These are phyloP conservation scores for Solanum sparsipilum DNA, from an alignment of 257 asterid genomes.

Conservation along the genomic window DNA sequence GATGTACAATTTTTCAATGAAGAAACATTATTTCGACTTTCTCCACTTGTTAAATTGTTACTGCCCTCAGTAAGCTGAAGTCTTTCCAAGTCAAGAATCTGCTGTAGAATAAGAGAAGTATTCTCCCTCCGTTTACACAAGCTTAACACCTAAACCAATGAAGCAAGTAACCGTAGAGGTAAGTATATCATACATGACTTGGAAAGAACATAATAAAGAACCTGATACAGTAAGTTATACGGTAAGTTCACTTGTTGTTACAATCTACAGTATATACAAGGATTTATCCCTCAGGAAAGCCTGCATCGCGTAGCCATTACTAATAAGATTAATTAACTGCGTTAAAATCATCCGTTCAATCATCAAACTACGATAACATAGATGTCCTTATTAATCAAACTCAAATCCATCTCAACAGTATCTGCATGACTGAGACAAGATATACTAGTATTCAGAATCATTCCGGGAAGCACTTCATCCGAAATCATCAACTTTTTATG, in stretches of 20 bases:
- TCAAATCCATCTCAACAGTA: background rate
- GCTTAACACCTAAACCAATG: background rate
- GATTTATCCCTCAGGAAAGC: background rate
- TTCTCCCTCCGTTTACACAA: conserved; percentile 8
- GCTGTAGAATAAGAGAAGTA: conserved; percentile 37
- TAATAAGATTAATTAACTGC: background rate
- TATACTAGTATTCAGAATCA: background rate
- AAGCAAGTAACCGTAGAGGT: background rate
- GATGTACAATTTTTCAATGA: conserved; percentile 12
- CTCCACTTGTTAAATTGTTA: conserved; percentile 9
- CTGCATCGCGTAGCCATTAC: background rate
- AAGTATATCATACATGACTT: background rate
- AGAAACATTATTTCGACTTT: conserved; percentile 10
- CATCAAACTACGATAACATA: background rate
- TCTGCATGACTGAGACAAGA: background rate
- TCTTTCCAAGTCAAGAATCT: conserved; percentile 50
- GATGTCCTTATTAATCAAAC: background rate
- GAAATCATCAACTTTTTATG: background rate
- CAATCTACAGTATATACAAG: background rate
- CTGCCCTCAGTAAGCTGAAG: conserved; percentile 38
- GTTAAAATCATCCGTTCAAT: background rate
- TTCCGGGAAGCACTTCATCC: background rate
- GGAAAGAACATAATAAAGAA: background rate
- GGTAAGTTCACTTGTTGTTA: background rate
- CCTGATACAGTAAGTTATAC: background rate